Evolutionary conservation across 2,329 filamentous ascomycete species (phyloP).

Genomic region (Juglanconis sp.): DNA sequence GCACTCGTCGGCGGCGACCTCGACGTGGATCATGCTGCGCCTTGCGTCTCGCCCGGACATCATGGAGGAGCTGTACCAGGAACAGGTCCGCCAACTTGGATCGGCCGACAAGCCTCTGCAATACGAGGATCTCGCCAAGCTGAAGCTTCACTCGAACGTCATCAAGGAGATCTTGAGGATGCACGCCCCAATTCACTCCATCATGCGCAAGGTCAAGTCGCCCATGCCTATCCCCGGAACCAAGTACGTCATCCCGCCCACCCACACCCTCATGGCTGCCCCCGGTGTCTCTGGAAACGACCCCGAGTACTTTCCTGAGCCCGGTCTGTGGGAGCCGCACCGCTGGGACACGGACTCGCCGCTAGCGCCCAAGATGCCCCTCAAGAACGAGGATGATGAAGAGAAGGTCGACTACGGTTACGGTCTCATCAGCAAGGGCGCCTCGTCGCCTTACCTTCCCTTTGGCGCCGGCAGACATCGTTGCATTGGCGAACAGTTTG

Average conservation of each 20-base stretch:
- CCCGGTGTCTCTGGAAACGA: slow-evolving; percentile 77
- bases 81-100: slow-evolving; percentile 74
- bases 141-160: slow-evolving; percentile 78
- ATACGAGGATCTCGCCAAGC: slow-evolving; percentile 73
- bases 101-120: slow-evolving; percentile 69
- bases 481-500: slow-evolving; percentile 96
- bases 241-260: slow-evolving; percentile 76
- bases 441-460: slow-evolving; percentile 84
- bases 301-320: slow-evolving; percentile 75
- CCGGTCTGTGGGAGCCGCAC: slow-evolving; percentile 82
- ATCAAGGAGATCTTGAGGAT: slow-evolving; percentile 90
- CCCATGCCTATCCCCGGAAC: slow-evolving; percentile 82
- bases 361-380: slow-evolving; percentile 44
- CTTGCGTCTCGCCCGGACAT: slow-evolving; percentile 69
- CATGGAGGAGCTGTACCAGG: slow-evolving; percentile 67
- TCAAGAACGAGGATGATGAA: slow-evolving; percentile 52
- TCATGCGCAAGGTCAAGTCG: slow-evolving; percentile 86
- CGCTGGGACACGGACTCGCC: slow-evolving; percentile 73
- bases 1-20: slow-evolving; percentile 75
- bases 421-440: slow-evolving; percentile 87
- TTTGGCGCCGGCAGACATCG: slow-evolving; percentile 91
- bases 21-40: slow-evolving; percentile 72
- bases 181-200: slow-evolving; percentile 91
- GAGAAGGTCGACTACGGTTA: slow-evolving; percentile 92
- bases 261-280: slow-evolving; percentile 78